phyloP scores from a whole-genome alignment of 176 grass and related monocot species.

The Bromus sterilis region DNA sequence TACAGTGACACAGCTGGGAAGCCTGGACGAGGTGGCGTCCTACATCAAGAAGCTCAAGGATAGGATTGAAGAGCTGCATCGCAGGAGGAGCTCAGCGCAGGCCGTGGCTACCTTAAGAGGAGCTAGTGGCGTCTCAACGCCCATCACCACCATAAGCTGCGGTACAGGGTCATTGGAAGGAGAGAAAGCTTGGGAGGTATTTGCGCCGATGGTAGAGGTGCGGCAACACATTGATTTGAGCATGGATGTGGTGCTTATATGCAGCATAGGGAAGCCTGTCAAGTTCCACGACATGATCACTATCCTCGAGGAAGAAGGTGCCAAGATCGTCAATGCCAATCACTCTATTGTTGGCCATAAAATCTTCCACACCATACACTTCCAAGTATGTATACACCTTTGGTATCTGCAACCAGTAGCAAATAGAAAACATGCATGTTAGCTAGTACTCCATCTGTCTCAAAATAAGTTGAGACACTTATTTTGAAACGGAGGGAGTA shows the following conservation, averaged over 20 bases:
- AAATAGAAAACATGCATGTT: no score
- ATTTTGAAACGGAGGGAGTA: no score
- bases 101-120: background rate
- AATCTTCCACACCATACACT: constrained; percentile 51
- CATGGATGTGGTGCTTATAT: constrained; percentile 51
- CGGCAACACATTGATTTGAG: constrained; percentile 13
- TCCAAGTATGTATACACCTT: constrained; percentile 15
- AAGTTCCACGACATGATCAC: constrained; percentile 46
- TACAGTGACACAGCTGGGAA: constrained; percentile 28
- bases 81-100: background rate
- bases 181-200: background rate
- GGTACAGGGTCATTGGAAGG: background rate
- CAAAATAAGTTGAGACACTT: no score
- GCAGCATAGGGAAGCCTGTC: background rate
- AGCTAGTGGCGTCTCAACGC: background rate
- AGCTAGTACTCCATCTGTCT: no score
- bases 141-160: background rate
- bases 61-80: constrained; percentile 39
- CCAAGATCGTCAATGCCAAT: constrained; percentile 37
- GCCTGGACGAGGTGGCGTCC: constrained; percentile 31
- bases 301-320: constrained; percentile 71
- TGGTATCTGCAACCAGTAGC: background rate
- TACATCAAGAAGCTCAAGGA: constrained; percentile 58
- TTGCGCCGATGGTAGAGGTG: constrained; percentile 29
- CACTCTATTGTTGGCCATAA: constrained; percentile 12